These are phyloP conservation scores for Lipomyces yamanashiensis DNA, from an alignment of 805 yeast genomes.

Conservation along the genomic window DNA sequence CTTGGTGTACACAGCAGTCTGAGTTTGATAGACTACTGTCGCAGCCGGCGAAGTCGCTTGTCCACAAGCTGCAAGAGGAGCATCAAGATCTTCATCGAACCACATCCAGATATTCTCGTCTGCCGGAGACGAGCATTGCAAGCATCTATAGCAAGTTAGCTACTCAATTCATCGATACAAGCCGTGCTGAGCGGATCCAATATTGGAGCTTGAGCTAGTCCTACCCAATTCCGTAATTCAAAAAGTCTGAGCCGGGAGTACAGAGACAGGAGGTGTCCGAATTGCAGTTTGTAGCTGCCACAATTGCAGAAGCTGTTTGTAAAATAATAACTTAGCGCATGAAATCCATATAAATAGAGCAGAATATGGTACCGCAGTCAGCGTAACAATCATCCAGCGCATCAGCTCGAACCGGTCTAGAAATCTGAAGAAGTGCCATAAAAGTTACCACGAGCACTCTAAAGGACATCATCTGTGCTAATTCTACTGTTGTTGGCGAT, in stretches of 20 bases:
- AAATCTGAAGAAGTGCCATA: not conserved
- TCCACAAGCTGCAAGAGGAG: slow-evolving; percentile 11
- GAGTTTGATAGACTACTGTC: not conserved
- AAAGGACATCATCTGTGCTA: too few species aligned
- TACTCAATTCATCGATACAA: not conserved
- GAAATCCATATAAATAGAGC: not conserved
- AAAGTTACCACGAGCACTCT: not conserved
- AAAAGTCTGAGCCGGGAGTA: slow-evolving; percentile 10
- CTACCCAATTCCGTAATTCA: slow-evolving; percentile 6
- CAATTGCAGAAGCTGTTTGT: slow-evolving; percentile 17
- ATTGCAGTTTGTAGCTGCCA: slow-evolving; percentile 3
- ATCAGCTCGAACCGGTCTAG: not conserved
- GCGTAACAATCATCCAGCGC: slow-evolving; percentile 13
- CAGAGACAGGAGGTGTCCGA: slow-evolving; percentile 15
- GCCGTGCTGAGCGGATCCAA: not conserved
- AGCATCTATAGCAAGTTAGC: slow-evolving; percentile 10
- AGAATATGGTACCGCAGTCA: slow-evolving; percentile 7
- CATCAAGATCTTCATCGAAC: slow-evolving; percentile 1
- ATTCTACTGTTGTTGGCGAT: too few species aligned
- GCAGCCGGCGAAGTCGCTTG: slow-evolving; percentile 6
- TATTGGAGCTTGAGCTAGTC: not conserved
- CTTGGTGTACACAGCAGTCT: not conserved
- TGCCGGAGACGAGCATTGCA: slow-evolving; percentile 15
- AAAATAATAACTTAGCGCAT: too few species aligned
- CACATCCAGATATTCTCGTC: slow-evolving; percentile 18